These are phyloP conservation scores for Phlebiopsis gigantea DNA, from an alignment of 768 basidiomycete species.

Conservation along the genomic window DNA sequence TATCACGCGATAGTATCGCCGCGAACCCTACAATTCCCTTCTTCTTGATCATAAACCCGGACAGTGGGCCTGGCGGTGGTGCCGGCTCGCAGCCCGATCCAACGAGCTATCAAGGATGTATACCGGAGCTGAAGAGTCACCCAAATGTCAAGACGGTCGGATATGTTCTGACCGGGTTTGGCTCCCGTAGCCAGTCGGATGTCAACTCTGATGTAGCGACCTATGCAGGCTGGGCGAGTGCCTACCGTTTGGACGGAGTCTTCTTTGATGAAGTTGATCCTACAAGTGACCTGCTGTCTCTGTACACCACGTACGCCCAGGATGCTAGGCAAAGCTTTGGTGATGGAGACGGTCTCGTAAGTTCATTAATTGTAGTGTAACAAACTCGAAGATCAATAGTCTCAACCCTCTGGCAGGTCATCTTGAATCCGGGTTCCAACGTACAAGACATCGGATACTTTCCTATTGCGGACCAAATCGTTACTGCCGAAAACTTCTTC, in stretches of 20 bases:
- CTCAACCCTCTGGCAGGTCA: too few relatives aligned
- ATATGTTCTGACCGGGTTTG: conserved; percentile 28
- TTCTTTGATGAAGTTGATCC: conserved; percentile 32
- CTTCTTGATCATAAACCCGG: conserved; percentile 28
- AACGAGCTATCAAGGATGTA: conserved; percentile 26
- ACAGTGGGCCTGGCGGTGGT: conserved; percentile 26
- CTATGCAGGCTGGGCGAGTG: conserved; percentile 26
- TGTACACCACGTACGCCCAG: conserved; percentile 22
- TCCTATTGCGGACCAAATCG: conserved; percentile 25
- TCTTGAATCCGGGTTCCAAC: conserved; percentile 23
- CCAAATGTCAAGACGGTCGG: conserved; percentile 28
- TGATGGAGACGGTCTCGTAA: conserved; percentile 16
- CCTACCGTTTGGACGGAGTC: conserved; percentile 29
- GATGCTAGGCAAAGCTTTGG: conserved; percentile 17
- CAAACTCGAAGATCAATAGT: too few relatives aligned
- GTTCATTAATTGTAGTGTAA: neutral
- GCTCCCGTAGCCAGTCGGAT: conserved; percentile 15
- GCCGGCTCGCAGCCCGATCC: conserved; percentile 25
- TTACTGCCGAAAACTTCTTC: conserved; percentile 27
- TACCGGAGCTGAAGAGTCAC: conserved; percentile 16
- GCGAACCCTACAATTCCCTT: conserved; percentile 25
- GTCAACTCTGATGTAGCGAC: conserved; percentile 27
- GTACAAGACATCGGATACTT: conserved; percentile 21
- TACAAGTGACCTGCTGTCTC: conserved; percentile 13
- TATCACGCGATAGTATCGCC: conserved; percentile 23